Conservation (phyloP, 1,139 yeast genomes). For the Nematodospora anomalae region DNA sequence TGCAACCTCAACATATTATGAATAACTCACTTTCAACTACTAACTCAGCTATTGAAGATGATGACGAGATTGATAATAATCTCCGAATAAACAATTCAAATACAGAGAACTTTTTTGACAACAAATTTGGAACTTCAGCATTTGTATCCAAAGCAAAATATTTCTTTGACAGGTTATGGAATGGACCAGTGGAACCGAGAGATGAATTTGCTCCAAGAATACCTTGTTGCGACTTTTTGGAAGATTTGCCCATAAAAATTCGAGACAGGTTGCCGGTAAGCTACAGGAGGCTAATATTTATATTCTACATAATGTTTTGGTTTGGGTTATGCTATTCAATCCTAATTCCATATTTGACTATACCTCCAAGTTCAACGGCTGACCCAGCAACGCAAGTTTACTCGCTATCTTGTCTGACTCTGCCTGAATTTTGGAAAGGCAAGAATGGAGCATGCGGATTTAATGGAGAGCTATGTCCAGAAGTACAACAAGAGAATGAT, state of each 20-base stretch:
- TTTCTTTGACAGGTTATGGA: conserved; percentile 31
- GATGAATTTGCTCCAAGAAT: conserved; percentile 50
- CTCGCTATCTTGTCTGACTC: conserved; percentile 42
- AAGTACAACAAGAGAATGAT: conserved; percentile 9
- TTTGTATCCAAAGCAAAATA: conserved; percentile 2
- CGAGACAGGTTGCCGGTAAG: conserved; percentile 26
- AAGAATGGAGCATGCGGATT: conserved; percentile 76
- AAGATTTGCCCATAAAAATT: conserved; percentile 44
- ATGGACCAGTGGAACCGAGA: conserved; percentile 50
- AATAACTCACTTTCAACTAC: not conserved
- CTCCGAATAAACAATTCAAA: not conserved
- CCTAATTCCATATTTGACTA: conserved; percentile 40
- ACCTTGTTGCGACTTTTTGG: conserved; percentile 29
- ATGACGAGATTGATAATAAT: not conserved
- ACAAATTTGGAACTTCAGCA: not conserved
- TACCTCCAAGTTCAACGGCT: conserved; percentile 27
- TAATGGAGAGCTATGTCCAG: conserved; percentile 61
- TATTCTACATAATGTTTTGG: conserved; percentile 41
- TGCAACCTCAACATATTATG: not conserved
- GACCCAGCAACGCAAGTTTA: conserved; percentile 23
- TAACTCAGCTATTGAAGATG: not conserved
- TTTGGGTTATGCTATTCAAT: conserved; percentile 27
- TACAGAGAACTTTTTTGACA: not conserved
- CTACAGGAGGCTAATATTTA: conserved; percentile 30
- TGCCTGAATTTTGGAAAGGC: conserved; percentile 62